These are phyloP conservation scores for Strobilomyces echinocephalus DNA, from an alignment of 768 basidiomycete species.

Conservation along the genomic window DNA sequence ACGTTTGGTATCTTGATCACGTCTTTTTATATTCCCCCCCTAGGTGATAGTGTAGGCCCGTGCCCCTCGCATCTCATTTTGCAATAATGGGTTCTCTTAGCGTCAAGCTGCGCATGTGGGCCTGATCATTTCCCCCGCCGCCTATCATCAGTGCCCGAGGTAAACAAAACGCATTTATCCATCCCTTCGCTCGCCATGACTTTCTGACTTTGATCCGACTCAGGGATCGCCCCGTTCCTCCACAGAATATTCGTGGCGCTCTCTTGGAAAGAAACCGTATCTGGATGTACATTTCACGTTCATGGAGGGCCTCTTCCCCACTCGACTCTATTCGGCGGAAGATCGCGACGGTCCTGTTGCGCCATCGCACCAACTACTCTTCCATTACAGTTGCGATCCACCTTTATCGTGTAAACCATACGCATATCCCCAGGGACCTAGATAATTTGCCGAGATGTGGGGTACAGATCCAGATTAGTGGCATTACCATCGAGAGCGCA, in stretches of 20 bases:
- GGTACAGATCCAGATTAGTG: constrained; percentile 16
- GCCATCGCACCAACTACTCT: constrained; percentile 6
- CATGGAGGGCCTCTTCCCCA: background rate
- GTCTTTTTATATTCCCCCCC: constrained; percentile 6
- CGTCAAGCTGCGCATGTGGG: constrained; percentile 4
- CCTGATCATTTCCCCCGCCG: constrained; percentile 1
- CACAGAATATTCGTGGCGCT: constrained; percentile 8
- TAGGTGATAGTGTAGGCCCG: constrained; percentile 10
- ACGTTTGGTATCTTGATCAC: constrained; percentile 21
- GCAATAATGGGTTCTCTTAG: constrained; percentile 8
- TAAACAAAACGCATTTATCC: constrained; percentile 9
- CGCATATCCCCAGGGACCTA: constrained; percentile 2
- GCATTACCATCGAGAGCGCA: constrained; percentile 2
- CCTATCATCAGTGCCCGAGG: constrained; percentile 1
- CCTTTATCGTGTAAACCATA: constrained; percentile 14
- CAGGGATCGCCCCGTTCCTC: constrained; percentile 19
- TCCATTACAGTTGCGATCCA: constrained; percentile 12
- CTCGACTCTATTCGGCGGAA: constrained; percentile 9
- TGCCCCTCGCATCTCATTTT: constrained; percentile 12
- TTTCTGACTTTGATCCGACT: constrained; percentile 25
- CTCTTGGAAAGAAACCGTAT: constrained; percentile 11
- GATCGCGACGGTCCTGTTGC: constrained; percentile 13
- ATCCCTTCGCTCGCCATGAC: constrained; percentile 6
- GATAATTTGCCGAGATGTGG: constrained; percentile 16
- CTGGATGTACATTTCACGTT: constrained; percentile 3